Conservation (phyloP, 768 basidiomycete species). For the Phylloporus arenicola region DNA sequence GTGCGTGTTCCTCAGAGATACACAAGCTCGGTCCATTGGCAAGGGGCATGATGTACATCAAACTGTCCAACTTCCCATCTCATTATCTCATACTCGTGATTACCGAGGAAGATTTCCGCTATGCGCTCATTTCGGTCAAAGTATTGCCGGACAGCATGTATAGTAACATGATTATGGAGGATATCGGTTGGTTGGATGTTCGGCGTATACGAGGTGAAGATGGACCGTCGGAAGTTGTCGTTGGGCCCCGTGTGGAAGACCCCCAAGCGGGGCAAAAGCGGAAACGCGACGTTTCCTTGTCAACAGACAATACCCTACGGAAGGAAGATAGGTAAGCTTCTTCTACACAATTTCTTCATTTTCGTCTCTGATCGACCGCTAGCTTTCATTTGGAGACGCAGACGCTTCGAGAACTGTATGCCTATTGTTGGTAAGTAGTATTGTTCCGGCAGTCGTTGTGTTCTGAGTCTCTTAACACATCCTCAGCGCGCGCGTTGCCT, state of each 20-base stretch:
- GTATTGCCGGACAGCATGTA: slow-evolving; percentile 50
- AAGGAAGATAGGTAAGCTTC: slow-evolving; percentile 29
- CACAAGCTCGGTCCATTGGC: slow-evolving; percentile 62
- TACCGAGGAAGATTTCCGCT: slow-evolving; percentile 70
- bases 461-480: not conserved
- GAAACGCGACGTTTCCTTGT: slow-evolving; percentile 19
- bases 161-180: slow-evolving; percentile 61
- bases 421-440: slow-evolving; percentile 77
- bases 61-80: slow-evolving; percentile 66
- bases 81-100: slow-evolving; percentile 86
- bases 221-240: slow-evolving; percentile 12
- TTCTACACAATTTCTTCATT: not conserved
- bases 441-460: not conserved
- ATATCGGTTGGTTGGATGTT: slow-evolving; percentile 76
- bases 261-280: slow-evolving; percentile 25
- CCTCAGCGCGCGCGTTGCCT: slow-evolving; percentile 80
- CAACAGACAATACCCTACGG: slow-evolving; percentile 6
- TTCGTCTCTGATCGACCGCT: not conserved
- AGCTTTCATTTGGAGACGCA: slow-evolving; percentile 68
- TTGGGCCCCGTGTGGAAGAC: slow-evolving; percentile 15
- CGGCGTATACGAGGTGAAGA: slow-evolving; percentile 54
- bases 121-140: slow-evolving; percentile 71
- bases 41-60: slow-evolving; percentile 66
- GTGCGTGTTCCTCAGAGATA: slow-evolving; percentile 43
- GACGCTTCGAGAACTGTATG: slow-evolving; percentile 72